phyloP scores from a whole-genome alignment of 2,329 filamentous ascomycete species.

The Alternaria infectoria region DNA sequence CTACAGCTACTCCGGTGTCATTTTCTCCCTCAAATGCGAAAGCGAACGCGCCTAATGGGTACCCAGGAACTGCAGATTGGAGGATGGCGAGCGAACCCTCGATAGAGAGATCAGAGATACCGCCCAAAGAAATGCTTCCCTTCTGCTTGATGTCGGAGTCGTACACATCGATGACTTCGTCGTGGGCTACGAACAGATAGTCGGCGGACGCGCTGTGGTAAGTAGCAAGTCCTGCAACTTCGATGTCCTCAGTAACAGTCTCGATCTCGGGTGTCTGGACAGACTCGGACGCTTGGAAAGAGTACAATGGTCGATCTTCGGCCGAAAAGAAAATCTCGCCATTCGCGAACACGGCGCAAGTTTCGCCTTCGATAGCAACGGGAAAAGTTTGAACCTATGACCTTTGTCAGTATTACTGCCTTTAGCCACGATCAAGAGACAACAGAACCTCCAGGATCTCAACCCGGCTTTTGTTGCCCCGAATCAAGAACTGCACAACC shows the following conservation, averaged over 20 bases:
- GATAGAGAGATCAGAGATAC: slow-evolving; percentile 33
- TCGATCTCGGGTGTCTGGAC: slow-evolving; percentile 23
- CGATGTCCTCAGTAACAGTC: slow-evolving; percentile 21
- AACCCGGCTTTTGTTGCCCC: slow-evolving; percentile 10
- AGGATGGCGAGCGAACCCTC: slow-evolving; percentile 35
- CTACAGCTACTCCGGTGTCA: slow-evolving; percentile 28
- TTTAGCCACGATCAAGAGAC: accelerated
- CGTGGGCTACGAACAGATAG: slow-evolving; percentile 34
- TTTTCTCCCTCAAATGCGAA: slow-evolving; percentile 39
- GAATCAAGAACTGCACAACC: slow-evolving; percentile 36
- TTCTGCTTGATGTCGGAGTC: slow-evolving; percentile 20
- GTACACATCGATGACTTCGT: slow-evolving; percentile 31
- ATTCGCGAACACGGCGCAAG: slow-evolving; percentile 26
- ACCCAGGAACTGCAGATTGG: slow-evolving; percentile 18
- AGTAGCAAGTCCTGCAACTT: slow-evolving; percentile 29
- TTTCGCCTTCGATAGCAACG: slow-evolving; percentile 35
- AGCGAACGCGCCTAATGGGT: slow-evolving; percentile 27
- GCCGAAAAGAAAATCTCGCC: slow-evolving; percentile 37
- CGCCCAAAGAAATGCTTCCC: slow-evolving; percentile 25
- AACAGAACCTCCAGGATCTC: slow-evolving; percentile 31
- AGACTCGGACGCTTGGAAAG: slow-evolving; percentile 37
- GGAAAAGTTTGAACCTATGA: slow-evolving; percentile 37
- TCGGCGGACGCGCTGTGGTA: slow-evolving; percentile 27
- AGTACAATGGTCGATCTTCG: slow-evolving; percentile 34
- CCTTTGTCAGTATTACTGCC: background rate